These are phyloP conservation scores for Chlamydomonas sp. DNA, from an alignment of 139 green algal genomes.

Conservation along the genomic window DNA sequence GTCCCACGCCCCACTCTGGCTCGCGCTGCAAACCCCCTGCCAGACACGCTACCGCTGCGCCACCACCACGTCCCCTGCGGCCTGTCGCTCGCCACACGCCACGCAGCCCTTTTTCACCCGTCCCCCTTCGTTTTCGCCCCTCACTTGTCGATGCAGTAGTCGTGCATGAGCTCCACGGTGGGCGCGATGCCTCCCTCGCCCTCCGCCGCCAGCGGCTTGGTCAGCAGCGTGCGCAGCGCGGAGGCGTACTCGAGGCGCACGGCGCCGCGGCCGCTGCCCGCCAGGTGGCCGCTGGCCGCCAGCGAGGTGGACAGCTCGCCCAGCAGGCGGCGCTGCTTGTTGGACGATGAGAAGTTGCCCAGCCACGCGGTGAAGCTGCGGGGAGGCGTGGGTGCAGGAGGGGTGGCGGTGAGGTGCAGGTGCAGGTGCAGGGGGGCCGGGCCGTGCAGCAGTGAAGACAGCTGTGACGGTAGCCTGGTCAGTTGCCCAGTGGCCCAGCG, in stretches of 20 bases:
- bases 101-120: background rate
- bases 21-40: no score
- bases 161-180: constrained; percentile 66
- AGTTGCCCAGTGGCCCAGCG: no score
- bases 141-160: constrained; percentile 47
- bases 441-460: no score
- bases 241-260: constrained; percentile 86
- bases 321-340: constrained; percentile 93
- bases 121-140: background rate
- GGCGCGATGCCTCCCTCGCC: constrained; percentile 76
- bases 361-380: constrained; percentile 94
- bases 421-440: no score
- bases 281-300: constrained; percentile 52
- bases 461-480: no score
- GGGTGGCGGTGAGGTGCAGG: background rate
- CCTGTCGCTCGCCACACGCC: no score
- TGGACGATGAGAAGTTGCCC: constrained; percentile 83
- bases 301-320: constrained; percentile 89
- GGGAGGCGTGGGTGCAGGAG: background rate
- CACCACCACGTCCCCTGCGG: no score
- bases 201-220: constrained; percentile 56
- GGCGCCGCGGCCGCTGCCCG: background rate
- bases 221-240: constrained; percentile 69
- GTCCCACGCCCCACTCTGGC: no score
- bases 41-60: no score